These are phyloP conservation scores for Parietichytrium sp. DNA, from an alignment of 108 stramenopile genomes.

Conservation along the genomic window DNA sequence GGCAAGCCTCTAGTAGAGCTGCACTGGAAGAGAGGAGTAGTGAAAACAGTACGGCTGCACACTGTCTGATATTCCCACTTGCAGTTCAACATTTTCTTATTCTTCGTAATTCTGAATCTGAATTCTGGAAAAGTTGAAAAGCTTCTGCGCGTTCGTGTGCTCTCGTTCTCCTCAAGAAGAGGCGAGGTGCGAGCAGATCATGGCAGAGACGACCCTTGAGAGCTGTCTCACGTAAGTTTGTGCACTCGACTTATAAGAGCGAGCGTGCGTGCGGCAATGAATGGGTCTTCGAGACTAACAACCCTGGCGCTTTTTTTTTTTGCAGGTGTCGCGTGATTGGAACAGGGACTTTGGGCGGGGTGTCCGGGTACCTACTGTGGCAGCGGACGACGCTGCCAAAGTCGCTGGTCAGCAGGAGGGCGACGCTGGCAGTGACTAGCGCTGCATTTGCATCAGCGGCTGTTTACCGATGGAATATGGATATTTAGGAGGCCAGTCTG, in stretches of 20 bases:
- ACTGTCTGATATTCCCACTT: not conserved
- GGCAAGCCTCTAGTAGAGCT: no score
- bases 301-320: no score
- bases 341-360: not conserved
- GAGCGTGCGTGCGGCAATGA: not conserved
- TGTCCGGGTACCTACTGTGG: not conserved
- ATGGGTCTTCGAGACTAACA: no score
- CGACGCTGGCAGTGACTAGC: not conserved
- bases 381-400: not conserved
- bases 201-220: not conserved
- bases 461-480: constrained; percentile 29
- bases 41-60: not conserved
- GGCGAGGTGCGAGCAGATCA: not conserved
- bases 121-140: not conserved
- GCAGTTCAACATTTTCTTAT: not conserved
- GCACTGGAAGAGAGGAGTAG: no score
- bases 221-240: not conserved
- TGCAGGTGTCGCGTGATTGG: constrained; percentile 28
- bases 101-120: not conserved
- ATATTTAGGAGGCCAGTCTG: no score
- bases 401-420: not conserved
- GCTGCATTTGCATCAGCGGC: not conserved
- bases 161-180: not conserved
- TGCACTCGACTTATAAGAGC: not conserved
- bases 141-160: not conserved